Evolutionary conservation across 2,329 filamentous ascomycete genomes (phyloP), one percentile per base, ranked within the genome.

Genomic region (Colletotrichum chrysophilum): DNA sequence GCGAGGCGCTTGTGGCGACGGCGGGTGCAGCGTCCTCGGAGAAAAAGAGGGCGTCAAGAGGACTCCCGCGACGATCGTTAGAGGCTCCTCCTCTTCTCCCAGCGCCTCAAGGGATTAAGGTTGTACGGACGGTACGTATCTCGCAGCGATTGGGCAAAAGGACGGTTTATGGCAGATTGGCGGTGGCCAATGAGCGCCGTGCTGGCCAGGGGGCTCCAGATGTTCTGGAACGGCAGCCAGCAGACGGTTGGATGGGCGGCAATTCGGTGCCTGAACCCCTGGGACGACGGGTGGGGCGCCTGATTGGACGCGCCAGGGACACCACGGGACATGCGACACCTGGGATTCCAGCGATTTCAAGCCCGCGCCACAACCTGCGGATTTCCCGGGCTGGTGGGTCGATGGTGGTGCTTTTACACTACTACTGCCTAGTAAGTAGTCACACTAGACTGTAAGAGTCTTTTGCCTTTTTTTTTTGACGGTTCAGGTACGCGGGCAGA

Each of bases 191-290:
- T 60, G 32, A 12, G n/a, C 24, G 21, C 14, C 21, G n/a, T 21
- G 26, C 13, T 24, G 32, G 21, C 13, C 21, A 18, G 32, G 26
- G 21, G 14, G 38, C 67, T 55, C 72, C 38, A 75, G 69, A 73
- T 43, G n/a, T 75, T 75, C 73, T 75, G 69, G 73, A 75, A 71
- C 10, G 18, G 30, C 60, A 28, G 38, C 30, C 13, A 34, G 38
- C 61, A 26, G 32, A 56, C 32, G 43, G 21, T 30, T 58, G 43
- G 66, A 43, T 52, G 56, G 36, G 66, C 66, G 66, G 66, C 56
- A 70, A 62, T 62, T 70, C 36, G 56, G 26, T 62, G 66, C 66
- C 56, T 61, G 56, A 70, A 34, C 66, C 66, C 66, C 56, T 62
- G 56, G 38, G 38, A 48, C 18, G 38, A 32, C 52, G 30, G 21